phyloP scores from a whole-genome alignment of 495 filamentous ascomycete genomes.

The Neurospora sp. region DNA sequence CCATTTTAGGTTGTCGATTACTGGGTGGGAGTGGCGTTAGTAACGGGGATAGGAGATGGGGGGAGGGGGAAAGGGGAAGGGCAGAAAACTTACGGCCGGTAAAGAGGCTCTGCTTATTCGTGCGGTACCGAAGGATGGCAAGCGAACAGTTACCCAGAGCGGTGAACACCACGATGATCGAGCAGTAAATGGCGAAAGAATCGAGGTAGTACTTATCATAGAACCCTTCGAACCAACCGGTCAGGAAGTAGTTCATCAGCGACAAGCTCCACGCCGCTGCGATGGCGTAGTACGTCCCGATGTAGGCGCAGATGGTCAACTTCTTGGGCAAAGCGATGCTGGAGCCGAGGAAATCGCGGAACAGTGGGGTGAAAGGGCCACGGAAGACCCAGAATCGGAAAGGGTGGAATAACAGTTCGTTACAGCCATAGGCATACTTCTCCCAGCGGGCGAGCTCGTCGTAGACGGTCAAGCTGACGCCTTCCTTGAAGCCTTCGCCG shows the following conservation, averaged over 20 bases:
- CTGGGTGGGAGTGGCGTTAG: too few species aligned
- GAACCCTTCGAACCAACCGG: conserved; percentile 48
- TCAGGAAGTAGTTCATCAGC: conserved; percentile 53
- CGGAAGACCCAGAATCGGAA: conserved; percentile 40
- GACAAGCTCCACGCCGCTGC: conserved; percentile 57
- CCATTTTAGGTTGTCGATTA: conserved; percentile 53
- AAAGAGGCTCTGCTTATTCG: conserved; percentile 31
- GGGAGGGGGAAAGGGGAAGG: background rate
- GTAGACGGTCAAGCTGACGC: conserved; percentile 66
- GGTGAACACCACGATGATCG: conserved; percentile 47
- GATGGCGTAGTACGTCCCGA: conserved; percentile 69
- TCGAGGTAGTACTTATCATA: conserved; percentile 54
- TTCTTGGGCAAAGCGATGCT: conserved; percentile 55
- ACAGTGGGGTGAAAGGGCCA: conserved; percentile 58
- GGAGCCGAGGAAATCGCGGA: conserved; percentile 47
- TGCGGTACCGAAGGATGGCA: conserved; percentile 45
- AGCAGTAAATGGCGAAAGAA: conserved; percentile 50
- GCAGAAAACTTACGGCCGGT: conserved; percentile 21
- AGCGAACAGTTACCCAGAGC: conserved; percentile 42
- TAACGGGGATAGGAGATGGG: too few species aligned
- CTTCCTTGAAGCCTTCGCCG: conserved; percentile 60
- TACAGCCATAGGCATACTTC: conserved; percentile 70
- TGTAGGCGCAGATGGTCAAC: conserved; percentile 61
- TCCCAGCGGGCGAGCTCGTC: conserved; percentile 68
- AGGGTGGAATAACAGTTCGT: conserved; percentile 51